phyloP scores from a whole-genome alignment of 495 filamentous ascomycete genomes.

The Penicillium ochrochloron region DNA sequence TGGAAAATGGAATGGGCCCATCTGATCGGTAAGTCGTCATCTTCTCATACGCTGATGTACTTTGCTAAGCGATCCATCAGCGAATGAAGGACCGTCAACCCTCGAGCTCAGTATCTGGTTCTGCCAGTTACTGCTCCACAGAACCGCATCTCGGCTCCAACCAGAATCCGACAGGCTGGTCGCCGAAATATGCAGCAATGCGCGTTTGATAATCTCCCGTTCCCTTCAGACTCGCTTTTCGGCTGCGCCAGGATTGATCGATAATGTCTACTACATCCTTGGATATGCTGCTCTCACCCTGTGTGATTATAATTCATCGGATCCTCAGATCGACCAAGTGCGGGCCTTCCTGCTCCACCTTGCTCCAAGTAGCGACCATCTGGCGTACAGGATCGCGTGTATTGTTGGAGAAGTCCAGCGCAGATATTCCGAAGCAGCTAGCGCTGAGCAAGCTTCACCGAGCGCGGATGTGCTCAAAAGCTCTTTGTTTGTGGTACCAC shows the following conservation, averaged over 20 bases:
- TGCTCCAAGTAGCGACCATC: constrained; percentile 42
- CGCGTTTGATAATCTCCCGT: constrained; percentile 41
- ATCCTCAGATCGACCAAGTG: constrained; percentile 44
- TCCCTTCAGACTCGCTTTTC: constrained; percentile 42
- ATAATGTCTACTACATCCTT: constrained; percentile 46
- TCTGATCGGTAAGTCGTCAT: constrained; percentile 34
- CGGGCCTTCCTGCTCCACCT: constrained; percentile 46
- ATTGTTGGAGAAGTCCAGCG: constrained; percentile 37
- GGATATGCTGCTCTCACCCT: constrained; percentile 48
- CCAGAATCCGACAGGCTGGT: constrained; percentile 35
- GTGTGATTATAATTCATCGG: constrained; percentile 44
- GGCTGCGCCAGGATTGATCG: constrained; percentile 38
- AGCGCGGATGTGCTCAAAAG: constrained; percentile 17
- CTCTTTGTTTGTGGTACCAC: constrained; percentile 19
- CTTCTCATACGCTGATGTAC: not conserved
- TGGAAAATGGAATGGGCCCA: constrained; percentile 50
- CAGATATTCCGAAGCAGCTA: constrained; percentile 29
- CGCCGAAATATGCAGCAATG: constrained; percentile 38
- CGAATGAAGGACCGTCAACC: constrained; percentile 38
- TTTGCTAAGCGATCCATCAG: constrained; percentile 26
- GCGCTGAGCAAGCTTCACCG: constrained; percentile 19
- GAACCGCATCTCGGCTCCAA: constrained; percentile 38
- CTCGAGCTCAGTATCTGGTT: constrained; percentile 46
- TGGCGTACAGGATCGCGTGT: constrained; percentile 42
- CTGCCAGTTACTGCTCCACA: constrained; percentile 45